Conservation (phyloP, 805 yeast species). For the Jamesozyma rosinii region DNA sequence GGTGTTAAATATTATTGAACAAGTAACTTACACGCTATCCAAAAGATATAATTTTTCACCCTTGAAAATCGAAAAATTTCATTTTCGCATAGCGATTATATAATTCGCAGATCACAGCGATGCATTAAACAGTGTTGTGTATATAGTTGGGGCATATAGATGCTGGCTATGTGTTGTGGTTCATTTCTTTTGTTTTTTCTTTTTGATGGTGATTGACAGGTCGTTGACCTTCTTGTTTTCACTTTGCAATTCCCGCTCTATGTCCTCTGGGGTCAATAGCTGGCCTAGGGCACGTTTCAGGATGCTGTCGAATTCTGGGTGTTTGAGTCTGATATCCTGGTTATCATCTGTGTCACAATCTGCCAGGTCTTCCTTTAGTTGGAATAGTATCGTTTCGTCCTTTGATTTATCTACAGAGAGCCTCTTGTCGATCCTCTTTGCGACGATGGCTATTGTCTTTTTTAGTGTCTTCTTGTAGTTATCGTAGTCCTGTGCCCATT, state of each 20-base stretch:
- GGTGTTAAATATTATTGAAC: too few relatives aligned
- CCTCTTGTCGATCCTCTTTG: slow-evolving; percentile 31
- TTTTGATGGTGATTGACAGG: slow-evolving; percentile 53
- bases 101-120: too few relatives aligned
- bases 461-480: slow-evolving; percentile 9
- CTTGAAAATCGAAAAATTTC: too few relatives aligned
- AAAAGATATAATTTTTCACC: too few relatives aligned
- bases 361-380: slow-evolving; percentile 45
- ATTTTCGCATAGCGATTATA: too few relatives aligned
- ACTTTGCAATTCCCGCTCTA: slow-evolving; percentile 4
- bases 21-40: too few relatives aligned
- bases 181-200: slow-evolving; percentile 30
- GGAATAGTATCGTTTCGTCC: slow-evolving; percentile 41
- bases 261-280: slow-evolving; percentile 7
- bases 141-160: too few relatives aligned
- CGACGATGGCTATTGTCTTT: slow-evolving; percentile 44
- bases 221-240: slow-evolving; percentile 40
- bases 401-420: slow-evolving; percentile 25
- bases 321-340: slow-evolving; percentile 8
- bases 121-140: too few relatives aligned
- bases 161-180: too few relatives aligned
- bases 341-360: slow-evolving; percentile 35
- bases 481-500: slow-evolving; percentile 15
- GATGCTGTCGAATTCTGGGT: slow-evolving; percentile 10
- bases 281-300: slow-evolving; percentile 11